phyloP scores from a whole-genome alignment of 192 early-diverging fungal species.

The Dissophora ornata region DNA sequence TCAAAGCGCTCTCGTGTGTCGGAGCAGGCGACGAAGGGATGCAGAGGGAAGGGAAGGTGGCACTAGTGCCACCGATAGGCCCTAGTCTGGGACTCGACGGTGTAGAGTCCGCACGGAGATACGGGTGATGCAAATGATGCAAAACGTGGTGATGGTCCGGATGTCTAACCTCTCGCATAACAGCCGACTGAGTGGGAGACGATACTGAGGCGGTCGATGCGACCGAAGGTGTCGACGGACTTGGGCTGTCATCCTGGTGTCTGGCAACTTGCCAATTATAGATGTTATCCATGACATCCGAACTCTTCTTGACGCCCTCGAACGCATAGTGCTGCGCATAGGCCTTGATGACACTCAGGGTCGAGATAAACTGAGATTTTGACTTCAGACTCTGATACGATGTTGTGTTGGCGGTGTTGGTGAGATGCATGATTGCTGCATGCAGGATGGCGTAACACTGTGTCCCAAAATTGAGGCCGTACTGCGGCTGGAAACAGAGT shows the following conservation, averaged over 20 bases:
- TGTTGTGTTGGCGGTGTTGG: conserved; percentile 52
- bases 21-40: conserved; percentile 50
- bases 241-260: conserved; percentile 48
- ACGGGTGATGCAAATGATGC: conserved; percentile 52
- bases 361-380: conserved; percentile 53
- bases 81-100: conserved; percentile 39
- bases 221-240: conserved; percentile 15
- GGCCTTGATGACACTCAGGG: conserved; percentile 51
- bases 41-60: conserved; percentile 44
- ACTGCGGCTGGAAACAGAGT: conserved; percentile 52
- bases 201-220: conserved; percentile 26
- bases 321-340: conserved; percentile 53
- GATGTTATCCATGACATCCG: conserved; percentile 54
- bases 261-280: conserved; percentile 56
- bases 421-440: conserved; percentile 53
- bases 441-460: conserved; percentile 52
- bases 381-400: conserved; percentile 55
- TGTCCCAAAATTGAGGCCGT: conserved; percentile 51
- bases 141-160: conserved; percentile 51
- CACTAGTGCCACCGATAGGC: conserved; percentile 7
- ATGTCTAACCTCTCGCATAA: conserved; percentile 52
- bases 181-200: conserved; percentile 11
- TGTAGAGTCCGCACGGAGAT: conserved; percentile 40
- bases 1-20: conserved; percentile 34
- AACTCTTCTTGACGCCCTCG: conserved; percentile 53